Percentiles rank a stretch among this genome's conserved stretches.
These are phyloP conservation scores for Malassezia vespertilionis DNA, from an alignment of 1,284 basidiomycete species.

Conservation along the genomic window DNA sequence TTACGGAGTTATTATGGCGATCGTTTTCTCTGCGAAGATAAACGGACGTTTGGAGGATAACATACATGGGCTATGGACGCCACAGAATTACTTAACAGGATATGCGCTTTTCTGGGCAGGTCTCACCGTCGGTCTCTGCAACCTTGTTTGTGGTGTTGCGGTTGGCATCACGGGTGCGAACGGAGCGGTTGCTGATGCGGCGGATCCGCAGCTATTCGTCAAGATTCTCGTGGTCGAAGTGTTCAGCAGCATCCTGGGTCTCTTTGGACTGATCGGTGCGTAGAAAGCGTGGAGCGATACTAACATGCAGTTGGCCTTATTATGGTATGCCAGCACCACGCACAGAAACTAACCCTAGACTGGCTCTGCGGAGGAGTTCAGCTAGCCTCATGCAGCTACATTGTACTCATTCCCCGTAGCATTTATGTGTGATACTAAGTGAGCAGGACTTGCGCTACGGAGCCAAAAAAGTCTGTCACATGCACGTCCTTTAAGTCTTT, in stretches of 20 bases:
- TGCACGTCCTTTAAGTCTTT: constrained; percentile 61
- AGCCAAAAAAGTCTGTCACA: constrained; percentile 92
- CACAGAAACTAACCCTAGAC: constrained; percentile 2
- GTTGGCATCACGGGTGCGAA: constrained; percentile 46
- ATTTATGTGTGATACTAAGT: constrained; percentile 11
- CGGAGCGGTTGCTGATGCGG: constrained; percentile 44
- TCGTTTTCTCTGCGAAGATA: constrained; percentile 45
- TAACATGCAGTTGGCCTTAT: constrained; percentile 16
- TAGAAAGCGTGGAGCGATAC: constrained; percentile 1
- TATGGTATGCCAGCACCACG: constrained; percentile 6
- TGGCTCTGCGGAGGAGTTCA: constrained; percentile 16
- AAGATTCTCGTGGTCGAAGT: constrained; percentile 42
- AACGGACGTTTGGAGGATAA: constrained; percentile 31
- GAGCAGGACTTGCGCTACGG: constrained; percentile 69
- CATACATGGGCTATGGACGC: constrained; percentile 27
- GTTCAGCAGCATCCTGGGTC: constrained; percentile 42
- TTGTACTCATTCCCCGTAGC: neutral
- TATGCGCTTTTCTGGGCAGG: constrained; percentile 46
- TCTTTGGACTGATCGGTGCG: constrained; percentile 42
- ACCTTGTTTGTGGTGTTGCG: constrained; percentile 41
- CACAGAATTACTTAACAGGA: constrained; percentile 42
- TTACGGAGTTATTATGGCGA: constrained; percentile 66
- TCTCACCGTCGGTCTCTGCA: constrained; percentile 44
- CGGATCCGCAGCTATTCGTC: constrained; percentile 46
- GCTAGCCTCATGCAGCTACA: neutral